Evolutionary conservation across 805 yeast genomes (phyloP), one percentile per base, ranked within the genome.

Genomic region (Barnettozyma vustinii): DNA sequence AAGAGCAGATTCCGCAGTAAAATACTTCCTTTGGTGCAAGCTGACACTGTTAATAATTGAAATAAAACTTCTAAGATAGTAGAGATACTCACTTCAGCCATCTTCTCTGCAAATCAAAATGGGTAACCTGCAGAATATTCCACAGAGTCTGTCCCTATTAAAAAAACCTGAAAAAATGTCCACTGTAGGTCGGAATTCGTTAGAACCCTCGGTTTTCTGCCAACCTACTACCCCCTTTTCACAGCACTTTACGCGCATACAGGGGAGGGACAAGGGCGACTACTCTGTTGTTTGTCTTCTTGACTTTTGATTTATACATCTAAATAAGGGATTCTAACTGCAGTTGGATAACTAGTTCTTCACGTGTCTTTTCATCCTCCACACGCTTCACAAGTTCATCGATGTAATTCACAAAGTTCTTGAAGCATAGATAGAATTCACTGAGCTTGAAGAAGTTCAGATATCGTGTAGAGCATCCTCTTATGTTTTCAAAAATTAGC

Each of bases 1-100:
- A 83, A 1, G 88, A 69, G 64, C 96, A 88, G 13, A 87, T 77
- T 5, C 80, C 89, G 64, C 96, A 88, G 69, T 88, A 88, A 15
- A 76, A 60, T 19, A 83, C 78, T 21, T 64, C 60, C 54, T 63
- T 70, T 32, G 75, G 65, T 30, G 52, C 47, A 23, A 54, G 47
- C 53, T 50, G 19, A 10, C 13, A 39, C 21, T 36, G 39, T 36
- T 36, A 36, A 12, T 9, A 36, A 36, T n/a, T 30, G 8, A 15
- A 15, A 9, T 30, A 12, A 13, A 2, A 30, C 33, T 15, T 13
- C 16, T 12, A 30, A 13, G 13, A 30, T 15, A 13, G 33, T 15
- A 30, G 5, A 5, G 16, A 30, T 15, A 41, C 39, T 26, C 8
- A 44, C 21, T 32, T 44, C 26, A 40, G 25, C 37, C 45, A 35